These are phyloP conservation scores for Lactifluus pinguis DNA, from an alignment of 768 basidiomycete genomes.

Conservation along the genomic window DNA sequence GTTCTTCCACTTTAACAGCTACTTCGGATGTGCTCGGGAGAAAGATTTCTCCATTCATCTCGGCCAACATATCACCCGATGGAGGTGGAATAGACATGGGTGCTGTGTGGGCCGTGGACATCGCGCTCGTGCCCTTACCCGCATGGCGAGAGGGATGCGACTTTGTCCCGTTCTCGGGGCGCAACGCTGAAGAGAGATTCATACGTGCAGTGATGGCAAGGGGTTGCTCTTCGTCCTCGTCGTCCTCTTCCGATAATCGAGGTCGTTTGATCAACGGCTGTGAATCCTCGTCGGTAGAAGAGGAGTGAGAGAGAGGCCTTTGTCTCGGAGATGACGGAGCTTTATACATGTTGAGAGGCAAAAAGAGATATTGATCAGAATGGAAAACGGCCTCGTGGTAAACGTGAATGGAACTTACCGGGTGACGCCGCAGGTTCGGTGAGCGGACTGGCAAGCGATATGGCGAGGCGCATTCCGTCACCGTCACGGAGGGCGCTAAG, in stretches of 20 bases:
- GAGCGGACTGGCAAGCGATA: constrained; percentile 41
- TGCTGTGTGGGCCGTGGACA: constrained; percentile 50
- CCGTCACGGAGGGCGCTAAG: constrained; percentile 62
- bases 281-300: constrained; percentile 49
- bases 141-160: constrained; percentile 30
- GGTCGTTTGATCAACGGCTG: constrained; percentile 36
- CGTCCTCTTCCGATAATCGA: constrained; percentile 18
- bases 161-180: constrained; percentile 23
- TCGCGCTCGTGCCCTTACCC: constrained; percentile 52
- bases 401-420: constrained; percentile 32
- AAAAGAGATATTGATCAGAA: constrained; percentile 16
- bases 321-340: constrained; percentile 26
- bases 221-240: constrained; percentile 23
- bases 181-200: constrained; percentile 13
- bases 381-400: constrained; percentile 18
- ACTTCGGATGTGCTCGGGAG: constrained; percentile 39
- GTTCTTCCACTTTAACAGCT: constrained; percentile 66
- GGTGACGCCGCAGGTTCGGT: constrained; percentile 40
- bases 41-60: constrained; percentile 33
- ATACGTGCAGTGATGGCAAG: constrained; percentile 27
- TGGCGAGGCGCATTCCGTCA: constrained; percentile 55
- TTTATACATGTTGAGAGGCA: constrained; percentile 20
- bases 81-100: constrained; percentile 38
- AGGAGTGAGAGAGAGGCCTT: constrained; percentile 18
- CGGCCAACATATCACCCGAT: constrained; percentile 30